Percentiles rank a stretch among this genome's conserved stretches.
phyloP scores from a whole-genome alignment of 2,329 filamentous ascomycete species.

The Fusarium siculi region DNA sequence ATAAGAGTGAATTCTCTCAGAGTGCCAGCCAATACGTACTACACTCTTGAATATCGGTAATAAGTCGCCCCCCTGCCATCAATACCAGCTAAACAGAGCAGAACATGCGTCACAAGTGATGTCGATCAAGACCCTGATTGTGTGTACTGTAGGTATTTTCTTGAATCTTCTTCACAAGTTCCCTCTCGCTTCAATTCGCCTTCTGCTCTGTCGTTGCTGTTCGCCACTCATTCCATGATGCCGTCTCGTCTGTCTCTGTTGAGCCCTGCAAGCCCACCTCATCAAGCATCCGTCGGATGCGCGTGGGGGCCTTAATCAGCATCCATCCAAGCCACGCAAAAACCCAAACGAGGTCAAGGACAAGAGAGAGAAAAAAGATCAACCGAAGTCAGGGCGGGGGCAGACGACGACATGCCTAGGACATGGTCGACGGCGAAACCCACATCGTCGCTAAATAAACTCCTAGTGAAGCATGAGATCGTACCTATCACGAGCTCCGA shows the following conservation, averaged over 20 bases:
- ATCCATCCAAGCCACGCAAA: slow-evolving; percentile 1
- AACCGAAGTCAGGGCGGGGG: slow-evolving; percentile 12
- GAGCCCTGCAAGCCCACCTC: slow-evolving; percentile 3
- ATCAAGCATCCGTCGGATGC: slow-evolving; percentile 14
- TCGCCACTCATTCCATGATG: slow-evolving; percentile 19
- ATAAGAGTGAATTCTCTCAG: neutral
- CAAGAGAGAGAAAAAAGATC: neutral
- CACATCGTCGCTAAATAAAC: slow-evolving; percentile 8
- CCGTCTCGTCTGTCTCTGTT: neutral
- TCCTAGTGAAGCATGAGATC: slow-evolving; percentile 9
- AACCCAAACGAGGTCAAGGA: neutral
- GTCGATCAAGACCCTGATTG: slow-evolving; percentile 28
- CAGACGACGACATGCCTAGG: slow-evolving; percentile 3
- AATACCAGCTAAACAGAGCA: slow-evolving; percentile 7
- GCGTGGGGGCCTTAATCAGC: slow-evolving; percentile 4
- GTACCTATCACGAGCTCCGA: slow-evolving; percentile 29
- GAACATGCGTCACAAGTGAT: slow-evolving; percentile 34
- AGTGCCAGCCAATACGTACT: neutral
- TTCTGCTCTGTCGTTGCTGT: neutral
- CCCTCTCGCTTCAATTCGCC: neutral
- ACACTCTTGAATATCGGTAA: neutral
- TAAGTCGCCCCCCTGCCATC: slow-evolving; percentile 1
- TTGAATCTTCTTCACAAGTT: neutral
- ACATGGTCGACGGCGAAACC: slow-evolving; percentile 20
- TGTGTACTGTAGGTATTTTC: neutral